Percentiles rank a stretch among this genome's conserved stretches.
Evolutionary conservation across 2,329 filamentous ascomycete genomes (phyloP).

Genomic region (Xylariaceae sp.): DNA sequence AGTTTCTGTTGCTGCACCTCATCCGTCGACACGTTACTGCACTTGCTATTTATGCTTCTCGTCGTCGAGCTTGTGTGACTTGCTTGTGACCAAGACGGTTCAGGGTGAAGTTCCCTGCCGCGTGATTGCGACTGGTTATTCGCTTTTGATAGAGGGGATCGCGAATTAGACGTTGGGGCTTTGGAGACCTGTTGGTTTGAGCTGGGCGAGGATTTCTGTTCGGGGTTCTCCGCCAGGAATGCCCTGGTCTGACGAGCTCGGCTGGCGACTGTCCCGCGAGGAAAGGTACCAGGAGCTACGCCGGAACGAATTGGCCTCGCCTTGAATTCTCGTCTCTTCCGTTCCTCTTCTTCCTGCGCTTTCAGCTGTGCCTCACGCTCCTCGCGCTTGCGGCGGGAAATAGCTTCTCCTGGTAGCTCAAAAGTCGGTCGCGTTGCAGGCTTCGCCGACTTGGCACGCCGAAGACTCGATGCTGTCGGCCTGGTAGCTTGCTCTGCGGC

Average conservation of each 20-base stretch:
- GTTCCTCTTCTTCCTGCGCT: slow-evolving; percentile 62
- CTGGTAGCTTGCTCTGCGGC: slow-evolving; percentile 32
- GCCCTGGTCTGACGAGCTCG: slow-evolving; percentile 54
- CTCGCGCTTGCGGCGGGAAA: slow-evolving; percentile 58
- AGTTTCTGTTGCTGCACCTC: slow-evolving; percentile 54
- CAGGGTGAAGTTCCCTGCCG: slow-evolving; percentile 29
- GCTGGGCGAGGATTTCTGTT: slow-evolving; percentile 15
- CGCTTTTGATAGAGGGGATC: slow-evolving; percentile 36
- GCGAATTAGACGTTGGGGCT: slow-evolving; percentile 29
- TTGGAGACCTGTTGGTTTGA: slow-evolving; percentile 36
- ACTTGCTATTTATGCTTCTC: slow-evolving; percentile 47
- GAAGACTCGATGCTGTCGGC: slow-evolving; percentile 40
- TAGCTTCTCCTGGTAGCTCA: slow-evolving; percentile 65
- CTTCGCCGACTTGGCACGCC: slow-evolving; percentile 54
- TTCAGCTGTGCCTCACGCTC: slow-evolving; percentile 56
- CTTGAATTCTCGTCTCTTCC: slow-evolving; percentile 65
- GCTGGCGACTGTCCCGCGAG: slow-evolving; percentile 62
- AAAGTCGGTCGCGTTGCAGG: slow-evolving; percentile 58
- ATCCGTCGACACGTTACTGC: slow-evolving; percentile 53
- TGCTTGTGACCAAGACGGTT: slow-evolving; percentile 14
- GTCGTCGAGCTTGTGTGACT: slow-evolving; percentile 49
- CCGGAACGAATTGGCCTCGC: slow-evolving; percentile 58
- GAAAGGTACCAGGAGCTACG: slow-evolving; percentile 44
- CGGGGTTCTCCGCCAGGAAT: slow-evolving; percentile 32
- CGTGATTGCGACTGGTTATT: slow-evolving; percentile 35